These are phyloP conservation scores for Phytopythium delawarense DNA, from an alignment of 352 stramenopile genomes.

Conservation along the genomic window DNA sequence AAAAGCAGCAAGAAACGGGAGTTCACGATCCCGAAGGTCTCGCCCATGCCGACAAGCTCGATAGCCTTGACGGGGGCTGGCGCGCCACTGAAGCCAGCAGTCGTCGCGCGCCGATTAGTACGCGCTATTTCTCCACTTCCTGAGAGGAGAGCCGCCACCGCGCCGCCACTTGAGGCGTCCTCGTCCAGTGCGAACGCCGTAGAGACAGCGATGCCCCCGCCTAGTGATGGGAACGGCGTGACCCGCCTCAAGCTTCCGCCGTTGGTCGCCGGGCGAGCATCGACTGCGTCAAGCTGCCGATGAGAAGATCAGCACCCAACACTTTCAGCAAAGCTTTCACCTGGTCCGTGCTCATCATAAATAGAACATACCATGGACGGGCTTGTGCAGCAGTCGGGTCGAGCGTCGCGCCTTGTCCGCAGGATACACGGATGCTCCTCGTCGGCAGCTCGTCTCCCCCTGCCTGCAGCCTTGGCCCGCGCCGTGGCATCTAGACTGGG, in stretches of 20 bases:
- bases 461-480: not conserved
- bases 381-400: not conserved
- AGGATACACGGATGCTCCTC: not conserved
- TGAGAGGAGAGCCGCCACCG: not conserved
- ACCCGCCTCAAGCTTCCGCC: slow-evolving; percentile 4
- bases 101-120: not conserved
- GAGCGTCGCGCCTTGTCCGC: not conserved
- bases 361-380: slow-evolving; percentile 1
- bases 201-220: not conserved
- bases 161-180: not conserved
- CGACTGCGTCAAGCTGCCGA: slow-evolving; percentile 2
- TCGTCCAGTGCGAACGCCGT: not conserved
- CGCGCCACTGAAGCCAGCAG: not conserved
- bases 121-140: slow-evolving; percentile 3
- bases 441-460: not conserved
- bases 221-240: not conserved
- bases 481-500: not conserved
- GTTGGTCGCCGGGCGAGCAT: not conserved
- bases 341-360: not conserved
- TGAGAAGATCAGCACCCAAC: not conserved
- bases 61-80: not conserved
- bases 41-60: not conserved
- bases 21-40: slow-evolving; percentile 7
- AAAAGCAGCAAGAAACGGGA: slow-evolving; percentile 2
- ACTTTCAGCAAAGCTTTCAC: not conserved